Conservation (phyloP, 164 flowering plant species). For the Saururus chinensis region DNA sequence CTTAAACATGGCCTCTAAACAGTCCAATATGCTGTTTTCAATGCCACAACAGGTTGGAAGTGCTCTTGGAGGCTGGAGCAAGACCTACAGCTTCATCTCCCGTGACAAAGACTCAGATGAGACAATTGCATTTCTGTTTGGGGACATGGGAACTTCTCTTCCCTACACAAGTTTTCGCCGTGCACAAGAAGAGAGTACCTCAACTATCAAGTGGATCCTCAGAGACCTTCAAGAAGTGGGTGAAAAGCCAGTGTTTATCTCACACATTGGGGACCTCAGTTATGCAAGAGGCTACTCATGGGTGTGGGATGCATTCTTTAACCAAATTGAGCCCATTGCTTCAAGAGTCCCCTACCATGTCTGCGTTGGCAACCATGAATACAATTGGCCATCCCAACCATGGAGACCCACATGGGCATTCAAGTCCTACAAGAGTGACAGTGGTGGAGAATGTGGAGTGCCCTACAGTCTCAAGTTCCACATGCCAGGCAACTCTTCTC, state of each 20-base stretch:
- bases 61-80: slow-evolving; percentile 79
- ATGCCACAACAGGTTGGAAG: slow-evolving; percentile 62
- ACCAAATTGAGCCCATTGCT: slow-evolving; percentile 81
- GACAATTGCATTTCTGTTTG: slow-evolving; percentile 75
- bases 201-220: slow-evolving; percentile 81
- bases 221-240: slow-evolving; percentile 84
- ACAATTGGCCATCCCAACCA: slow-evolving; percentile 90
- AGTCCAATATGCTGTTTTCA: too few relatives aligned
- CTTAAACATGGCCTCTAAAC: too few relatives aligned
- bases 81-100: slow-evolving; percentile 52
- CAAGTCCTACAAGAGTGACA: slow-evolving; percentile 47
- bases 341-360: slow-evolving; percentile 81
- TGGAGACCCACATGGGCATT: slow-evolving; percentile 87
- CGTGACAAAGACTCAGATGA: slow-evolving; percentile 49
- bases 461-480: slow-evolving; percentile 83
- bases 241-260: slow-evolving; percentile 71
- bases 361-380: slow-evolving; percentile 97
- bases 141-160: slow-evolving; percentile 89
- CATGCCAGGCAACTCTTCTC: slow-evolving; percentile 93
- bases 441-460: slow-evolving; percentile 98
- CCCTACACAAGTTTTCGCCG: slow-evolving; percentile 70
- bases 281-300: slow-evolving; percentile 95
- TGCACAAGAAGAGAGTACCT: slow-evolving; percentile 79
- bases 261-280: slow-evolving; percentile 97
- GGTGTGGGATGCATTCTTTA: slow-evolving; percentile 91